Conservation (phyloP, 1,284 basidiomycete genomes). For the Earliella scabrosa region DNA sequence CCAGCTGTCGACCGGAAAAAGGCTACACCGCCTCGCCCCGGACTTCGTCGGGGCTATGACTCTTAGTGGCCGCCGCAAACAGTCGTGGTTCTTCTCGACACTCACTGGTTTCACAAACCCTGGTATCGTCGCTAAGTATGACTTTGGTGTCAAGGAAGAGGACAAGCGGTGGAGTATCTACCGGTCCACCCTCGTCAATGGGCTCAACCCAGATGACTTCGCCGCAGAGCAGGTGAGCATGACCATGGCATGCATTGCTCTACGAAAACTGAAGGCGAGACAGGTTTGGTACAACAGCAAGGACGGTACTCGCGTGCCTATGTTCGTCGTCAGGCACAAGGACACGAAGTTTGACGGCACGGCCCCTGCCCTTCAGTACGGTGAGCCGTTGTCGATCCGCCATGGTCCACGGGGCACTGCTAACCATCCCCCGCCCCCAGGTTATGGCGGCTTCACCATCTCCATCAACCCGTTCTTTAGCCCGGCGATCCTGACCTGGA, state of each 20-base stretch:
- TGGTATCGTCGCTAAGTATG: constrained; percentile 67
- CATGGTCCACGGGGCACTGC: background rate
- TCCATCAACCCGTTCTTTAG: constrained; percentile 78
- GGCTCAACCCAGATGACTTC: constrained; percentile 75
- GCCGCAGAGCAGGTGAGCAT: constrained; percentile 61
- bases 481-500: constrained; percentile 75
- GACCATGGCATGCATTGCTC: background rate
- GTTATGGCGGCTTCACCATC: constrained; percentile 81
- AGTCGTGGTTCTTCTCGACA: constrained; percentile 72
- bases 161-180: constrained; percentile 63
- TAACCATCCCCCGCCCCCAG: constrained; percentile 36
- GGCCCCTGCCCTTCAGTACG: constrained; percentile 82
- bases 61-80: constrained; percentile 56
- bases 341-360: constrained; percentile 75
- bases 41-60: constrained; percentile 76
- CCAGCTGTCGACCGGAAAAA: constrained; percentile 59
- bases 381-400: constrained; percentile 40
- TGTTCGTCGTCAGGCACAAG: constrained; percentile 86
- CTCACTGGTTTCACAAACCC: constrained; percentile 79
- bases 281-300: constrained; percentile 79
- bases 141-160: constrained; percentile 52
- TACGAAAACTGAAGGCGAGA: background rate
- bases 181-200: constrained; percentile 64
- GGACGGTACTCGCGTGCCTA: constrained; percentile 84
- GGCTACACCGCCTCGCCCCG: constrained; percentile 59